These are phyloP conservation scores for Lentinula novae-zelandiae DNA, from an alignment of 1,284 basidiomycete species.

Conservation along the genomic window DNA sequence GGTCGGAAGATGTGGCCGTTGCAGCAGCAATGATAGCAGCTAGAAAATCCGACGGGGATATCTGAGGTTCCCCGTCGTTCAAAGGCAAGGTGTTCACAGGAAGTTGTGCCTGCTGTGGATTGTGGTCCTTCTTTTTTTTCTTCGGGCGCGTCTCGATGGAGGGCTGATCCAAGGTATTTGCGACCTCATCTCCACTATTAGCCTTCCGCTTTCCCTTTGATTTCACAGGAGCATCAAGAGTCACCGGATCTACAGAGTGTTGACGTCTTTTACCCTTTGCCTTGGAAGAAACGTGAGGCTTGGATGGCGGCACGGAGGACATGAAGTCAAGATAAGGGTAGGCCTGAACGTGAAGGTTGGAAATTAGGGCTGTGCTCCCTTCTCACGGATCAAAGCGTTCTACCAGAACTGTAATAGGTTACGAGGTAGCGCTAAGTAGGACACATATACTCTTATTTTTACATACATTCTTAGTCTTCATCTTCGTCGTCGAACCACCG, in stretches of 20 bases:
- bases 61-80: not conserved
- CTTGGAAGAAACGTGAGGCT: not conserved
- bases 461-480: constrained; percentile 33
- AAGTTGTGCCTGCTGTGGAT: constrained; percentile 11
- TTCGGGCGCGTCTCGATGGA: not conserved
- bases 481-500: constrained; percentile 70
- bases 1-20: constrained; percentile 24
- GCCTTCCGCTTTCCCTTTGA: constrained; percentile 23
- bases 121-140: constrained; percentile 9
- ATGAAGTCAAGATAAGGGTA: constrained; percentile 27
- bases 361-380: not conserved
- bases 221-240: constrained; percentile 4
- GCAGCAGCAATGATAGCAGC: constrained; percentile 59
- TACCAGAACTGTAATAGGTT: not conserved
- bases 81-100: not conserved
- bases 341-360: constrained; percentile 31
- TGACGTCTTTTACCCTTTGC: constrained; percentile 24
- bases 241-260: not conserved
- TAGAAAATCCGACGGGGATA: constrained; percentile 47
- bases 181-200: not conserved
- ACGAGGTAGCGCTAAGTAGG: not conserved
- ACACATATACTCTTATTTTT: not conserved
- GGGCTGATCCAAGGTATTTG: not conserved
- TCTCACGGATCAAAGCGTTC: not conserved
- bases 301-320: not conserved